Evolutionary conservation across 129 eudicot genomes (phyloP).

Genomic region (Gnaphalium uliginosum): DNA sequence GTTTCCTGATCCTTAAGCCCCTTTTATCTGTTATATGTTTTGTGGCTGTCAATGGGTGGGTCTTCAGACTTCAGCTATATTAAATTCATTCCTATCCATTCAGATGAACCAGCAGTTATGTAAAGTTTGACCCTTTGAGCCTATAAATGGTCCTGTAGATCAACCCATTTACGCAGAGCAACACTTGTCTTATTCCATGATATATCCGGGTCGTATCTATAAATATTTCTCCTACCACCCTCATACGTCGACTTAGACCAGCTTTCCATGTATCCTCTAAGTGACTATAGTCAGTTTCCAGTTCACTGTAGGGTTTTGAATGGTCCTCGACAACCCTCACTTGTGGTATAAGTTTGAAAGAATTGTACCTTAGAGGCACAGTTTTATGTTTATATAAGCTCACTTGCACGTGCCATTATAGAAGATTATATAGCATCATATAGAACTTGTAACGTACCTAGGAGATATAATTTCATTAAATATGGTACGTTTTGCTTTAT

Average conservation of each 20-base stretch:
- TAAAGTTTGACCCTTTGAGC: not conserved
- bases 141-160: not conserved
- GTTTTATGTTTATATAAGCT: not conserved
- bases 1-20: not conserved
- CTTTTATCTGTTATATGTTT: constrained; percentile 4
- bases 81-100: not conserved
- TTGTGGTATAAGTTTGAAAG: not conserved
- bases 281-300: constrained; percentile 4
- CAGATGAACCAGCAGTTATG: constrained; percentile 5
- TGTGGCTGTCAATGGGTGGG: constrained; percentile 12
- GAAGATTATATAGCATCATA: not conserved
- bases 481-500: not conserved
- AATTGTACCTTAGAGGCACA: not conserved
- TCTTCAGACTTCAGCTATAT: constrained; percentile 16
- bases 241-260: not conserved
- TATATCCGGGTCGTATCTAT: not conserved
- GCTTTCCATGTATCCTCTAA: constrained; percentile 10
- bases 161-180: not conserved
- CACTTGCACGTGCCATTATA: not conserved
- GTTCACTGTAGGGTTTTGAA: not conserved
- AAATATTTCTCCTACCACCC: not conserved
- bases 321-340: not conserved
- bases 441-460: not conserved
- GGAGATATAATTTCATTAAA: not conserved
- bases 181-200: not conserved